Base-by-base conservation (phyloP, 495 filamentous ascomycete genomes). In the Penicillium pancosmium region DNA sequence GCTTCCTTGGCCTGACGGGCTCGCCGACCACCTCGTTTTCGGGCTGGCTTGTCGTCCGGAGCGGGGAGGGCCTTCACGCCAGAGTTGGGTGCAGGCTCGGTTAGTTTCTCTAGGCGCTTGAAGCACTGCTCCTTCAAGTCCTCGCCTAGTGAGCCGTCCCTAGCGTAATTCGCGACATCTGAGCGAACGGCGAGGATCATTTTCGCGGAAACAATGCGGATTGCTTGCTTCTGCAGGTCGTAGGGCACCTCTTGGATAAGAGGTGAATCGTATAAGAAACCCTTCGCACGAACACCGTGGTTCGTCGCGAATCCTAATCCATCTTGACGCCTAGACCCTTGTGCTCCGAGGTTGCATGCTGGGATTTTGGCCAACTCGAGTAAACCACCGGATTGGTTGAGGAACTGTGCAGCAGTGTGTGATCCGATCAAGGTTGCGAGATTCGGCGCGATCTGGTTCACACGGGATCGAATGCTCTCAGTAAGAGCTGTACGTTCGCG, bases 1-100 rank as follows among this genome's bases (percentile, higher is more conserved):
- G 93, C 92, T 77, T 97, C 95, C 80, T 98, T 98, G 58, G 93
- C 94, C 71, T 96, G 97, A 40, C 94, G 84, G 5, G 93, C 94
- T 59, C 93, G 83, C 27, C 95, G 82, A 49, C 94, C 94, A 71
- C 94, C 94, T 62, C 94, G 90, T 75, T 98, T 98, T 18, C 92
- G 80, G 15, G 91, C 86, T 13, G 91, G 94, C 73, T 98, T 98
- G 70, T 98, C 94, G 70, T 98, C 94, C 0, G 94, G 94, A 3
- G 91, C 92, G 10, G 94, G 94, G 9, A 98, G 84, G 0, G 94
- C 94, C 60, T 91, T 88, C 10, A 86, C 81, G 5, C 92, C 91
- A 67, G 93, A 91, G 74, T 94, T 97, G 2, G 91, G 90, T 3
- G 94, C 87, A n/a, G 95, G 91, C 70, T 97, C 91, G 10, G 90